Base-by-base conservation (phyloP, 2,329 filamentous ascomycete genomes). In the Neocucurbitaria cava region DNA sequence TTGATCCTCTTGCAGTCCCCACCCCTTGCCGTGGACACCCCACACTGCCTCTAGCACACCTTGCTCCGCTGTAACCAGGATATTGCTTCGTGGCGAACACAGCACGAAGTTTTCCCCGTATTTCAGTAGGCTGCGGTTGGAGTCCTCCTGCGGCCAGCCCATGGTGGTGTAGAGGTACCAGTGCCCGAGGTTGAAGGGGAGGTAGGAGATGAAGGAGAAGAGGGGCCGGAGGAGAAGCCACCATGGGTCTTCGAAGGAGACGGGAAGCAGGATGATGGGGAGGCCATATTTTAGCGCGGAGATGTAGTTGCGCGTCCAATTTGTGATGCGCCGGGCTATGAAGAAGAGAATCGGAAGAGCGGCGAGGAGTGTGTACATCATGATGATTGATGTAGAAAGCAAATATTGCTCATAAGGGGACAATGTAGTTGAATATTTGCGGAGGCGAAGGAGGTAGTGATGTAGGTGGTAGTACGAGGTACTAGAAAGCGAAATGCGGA, bases 71-170 rank as follows among this genome's bases (percentile, higher is more conserved):
- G 66, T 55, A 1, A 58, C 64, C 4, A 72, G 44, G n/a, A 53
- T 52, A 21, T 68, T 71, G 11, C 57, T 48, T 2, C 40, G 46
- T n/a, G 68, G 68, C 3, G 65, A 63, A 18, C 66, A 66, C 4
- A 70, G 51, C 5, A 71, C 44, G 38, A 67, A 65, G 21, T 59
- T 67, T 31, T 70, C 66, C 17, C 67, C 64, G 13, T 66, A 50
- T 2, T 56, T 49, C 1, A 31, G 10, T n/a, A 61, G 17, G 0
- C 60, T 60, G 3, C 47, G 49, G 31, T 61, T 49, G 7, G 52
- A 50, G 35, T 70, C 62, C 20, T 61, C 59, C 6, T 50, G 58
- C 6, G 62, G 58, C 68, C 66, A 70, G n/a, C 66, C 69, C 44
- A 66, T 56, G 11, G 56, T 54, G 10, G 51, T 62, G 54, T 66